phyloP scores from a whole-genome alignment of 176 grass and related monocot genomes.

The Melocanna baccifera region DNA sequence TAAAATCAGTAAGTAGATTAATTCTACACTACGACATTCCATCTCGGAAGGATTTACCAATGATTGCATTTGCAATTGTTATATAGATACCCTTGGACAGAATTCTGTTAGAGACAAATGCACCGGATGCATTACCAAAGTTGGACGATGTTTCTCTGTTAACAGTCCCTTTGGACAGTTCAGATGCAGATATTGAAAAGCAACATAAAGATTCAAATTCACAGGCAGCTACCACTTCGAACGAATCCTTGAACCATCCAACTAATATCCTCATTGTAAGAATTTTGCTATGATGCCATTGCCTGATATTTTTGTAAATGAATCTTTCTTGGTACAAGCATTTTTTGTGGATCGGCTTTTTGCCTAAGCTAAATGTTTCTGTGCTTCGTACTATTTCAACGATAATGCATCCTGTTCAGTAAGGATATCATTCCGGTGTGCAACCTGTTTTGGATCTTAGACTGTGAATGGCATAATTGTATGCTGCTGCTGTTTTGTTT shows the following conservation, averaged over 20 bases:
- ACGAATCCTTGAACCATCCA: constrained; percentile 70
- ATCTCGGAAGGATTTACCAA: not conserved
- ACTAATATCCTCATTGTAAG: constrained; percentile 82
- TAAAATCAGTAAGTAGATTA: constrained; percentile 61
- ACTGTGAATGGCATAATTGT: not conserved
- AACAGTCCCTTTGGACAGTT: constrained; percentile 25
- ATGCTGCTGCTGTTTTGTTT: not conserved
- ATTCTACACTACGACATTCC: not conserved
- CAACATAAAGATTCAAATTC: constrained; percentile 9
- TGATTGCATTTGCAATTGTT: constrained; percentile 13
- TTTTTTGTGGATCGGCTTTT: not conserved
- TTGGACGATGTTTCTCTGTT: constrained; percentile 55
- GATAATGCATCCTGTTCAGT: not conserved
- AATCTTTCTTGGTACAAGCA: not conserved
- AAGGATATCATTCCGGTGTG: not conserved
- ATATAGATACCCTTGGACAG: constrained; percentile 78
- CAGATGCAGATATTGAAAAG: constrained; percentile 31
- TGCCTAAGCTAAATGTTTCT: not conserved
- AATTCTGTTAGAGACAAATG: constrained; percentile 88
- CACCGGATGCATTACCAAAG: constrained; percentile 67
- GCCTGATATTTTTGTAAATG: not conserved
- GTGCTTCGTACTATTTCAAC: not conserved
- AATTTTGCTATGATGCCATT: constrained; percentile 21
- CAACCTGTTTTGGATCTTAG: not conserved
- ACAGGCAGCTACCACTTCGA: not conserved